Conservation (phyloP, 306 rosid genomes). For the Malus domestica region ASM211411v1 NC_041799.1:39095501-39096000, state of each 20-base stretch:
- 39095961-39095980: too few species aligned
- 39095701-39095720: conserved; percentile 42
- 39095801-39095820: conserved; percentile 34
- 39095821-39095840: conserved; percentile 7
- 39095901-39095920: conserved; percentile 48
- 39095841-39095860: neutral
- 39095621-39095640: conserved; percentile 35
- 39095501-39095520: conserved; percentile 21
- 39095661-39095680: conserved; percentile 67
- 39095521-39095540: conserved; percentile 31
- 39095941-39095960: too few species aligned
- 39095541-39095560: conserved; percentile 1
- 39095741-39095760: conserved; percentile 50
- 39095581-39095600: conserved; percentile 11
- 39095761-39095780: conserved; percentile 37
- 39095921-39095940: neutral
- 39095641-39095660: conserved; percentile 55
- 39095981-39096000: too few species aligned
- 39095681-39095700: conserved; percentile 24
- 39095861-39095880: neutral
- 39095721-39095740: conserved; percentile 62
- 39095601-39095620: conserved; percentile 32
- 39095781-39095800: conserved; percentile 20
- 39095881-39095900: conserved; percentile 50
- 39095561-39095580: conserved; percentile 19